Conservation (phyloP, 768 basidiomycete species). For the Leucosporidium scottii region DNA sequence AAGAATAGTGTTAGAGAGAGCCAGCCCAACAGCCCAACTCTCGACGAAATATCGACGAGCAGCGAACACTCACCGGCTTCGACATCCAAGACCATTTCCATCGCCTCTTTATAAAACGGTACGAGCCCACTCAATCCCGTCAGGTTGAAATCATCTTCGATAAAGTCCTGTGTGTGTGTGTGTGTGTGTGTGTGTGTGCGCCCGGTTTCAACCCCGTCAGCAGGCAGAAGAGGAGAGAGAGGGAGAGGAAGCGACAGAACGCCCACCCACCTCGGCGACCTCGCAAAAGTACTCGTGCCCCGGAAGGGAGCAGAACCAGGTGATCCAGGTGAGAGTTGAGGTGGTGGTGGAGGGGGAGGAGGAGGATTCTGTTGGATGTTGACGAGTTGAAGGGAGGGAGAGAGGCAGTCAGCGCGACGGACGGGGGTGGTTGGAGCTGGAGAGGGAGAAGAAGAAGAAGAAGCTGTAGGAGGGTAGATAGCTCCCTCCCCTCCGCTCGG, state of each 20-base stretch:
- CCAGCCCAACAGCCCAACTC: too few relatives aligned
- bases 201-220: too few relatives aligned
- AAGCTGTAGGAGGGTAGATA: too few relatives aligned
- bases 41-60: too few relatives aligned
- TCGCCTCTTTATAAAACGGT: conserved; percentile 99
- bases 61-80: conserved; percentile 94
- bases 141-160: conserved; percentile 98
- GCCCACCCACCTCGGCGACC: conserved; percentile 32
- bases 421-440: too few relatives aligned
- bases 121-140: conserved; percentile 93
- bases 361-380: conserved; percentile 12
- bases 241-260: too few relatives aligned
- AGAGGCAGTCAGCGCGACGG: too few relatives aligned
- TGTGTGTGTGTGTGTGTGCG: too few relatives aligned
- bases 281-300: conserved; percentile 39
- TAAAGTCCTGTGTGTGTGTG: conserved; percentile 97
- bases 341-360: conserved; percentile 29
- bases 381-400: too few relatives aligned
- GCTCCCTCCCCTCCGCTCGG: too few relatives aligned
- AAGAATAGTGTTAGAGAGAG: too few relatives aligned
- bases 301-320: conserved; percentile 73
- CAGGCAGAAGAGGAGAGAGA: background rate
- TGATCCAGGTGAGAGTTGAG: conserved; percentile 68
- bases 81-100: conserved; percentile 99
- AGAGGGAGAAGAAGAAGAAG: too few relatives aligned